These are phyloP conservation scores for Thermomyces lanuginosus DNA, from an alignment of 2,329 filamentous ascomycete species.

Conservation along the genomic window DNA sequence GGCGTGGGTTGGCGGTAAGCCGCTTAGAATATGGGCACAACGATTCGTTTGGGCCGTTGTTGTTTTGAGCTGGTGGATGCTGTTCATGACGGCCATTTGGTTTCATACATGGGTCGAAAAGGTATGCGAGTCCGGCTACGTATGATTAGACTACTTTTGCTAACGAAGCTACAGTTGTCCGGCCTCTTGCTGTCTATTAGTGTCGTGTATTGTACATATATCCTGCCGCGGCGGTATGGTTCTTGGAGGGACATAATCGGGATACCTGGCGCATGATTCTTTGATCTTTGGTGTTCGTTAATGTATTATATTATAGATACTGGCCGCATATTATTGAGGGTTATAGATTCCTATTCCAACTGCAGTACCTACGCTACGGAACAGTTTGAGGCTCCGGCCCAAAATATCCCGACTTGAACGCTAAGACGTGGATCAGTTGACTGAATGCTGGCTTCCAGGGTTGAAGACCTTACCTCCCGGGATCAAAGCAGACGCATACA, in stretches of 20 bases:
- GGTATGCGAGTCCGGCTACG: constrained; percentile 32
- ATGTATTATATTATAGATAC: not conserved
- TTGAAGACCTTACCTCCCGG: constrained; percentile 34
- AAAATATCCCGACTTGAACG: constrained; percentile 21
- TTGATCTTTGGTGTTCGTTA: too few relatives aligned
- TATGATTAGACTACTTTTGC: constrained; percentile 1
- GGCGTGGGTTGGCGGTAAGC: constrained; percentile 26
- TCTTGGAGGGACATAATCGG: constrained; percentile 33
- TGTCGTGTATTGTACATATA: constrained; percentile 36
- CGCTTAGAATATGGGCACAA: constrained; percentile 38
- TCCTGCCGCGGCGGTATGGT: constrained; percentile 31
- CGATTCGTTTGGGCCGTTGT: constrained; percentile 42
- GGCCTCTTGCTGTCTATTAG: constrained; percentile 33
- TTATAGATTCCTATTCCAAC: too few relatives aligned
- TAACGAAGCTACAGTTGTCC: constrained; percentile 26
- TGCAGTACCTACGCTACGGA: constrained; percentile 1
- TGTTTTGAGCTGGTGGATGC: constrained; percentile 75
- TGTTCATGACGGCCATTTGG: constrained; percentile 95
- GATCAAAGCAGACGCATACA: constrained; percentile 41
- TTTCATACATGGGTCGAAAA: constrained; percentile 99
- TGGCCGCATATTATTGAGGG: too few relatives aligned
- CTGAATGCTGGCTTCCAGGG: not conserved
- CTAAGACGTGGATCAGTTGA: constrained; percentile 9
- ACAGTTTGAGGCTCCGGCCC: constrained; percentile 17
- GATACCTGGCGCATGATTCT: constrained; percentile 19